Evolutionary conservation across 148 eudicot genomes (phyloP), one percentile per base, ranked within the genome.

Genomic region (Rhododendron vialii): DNA sequence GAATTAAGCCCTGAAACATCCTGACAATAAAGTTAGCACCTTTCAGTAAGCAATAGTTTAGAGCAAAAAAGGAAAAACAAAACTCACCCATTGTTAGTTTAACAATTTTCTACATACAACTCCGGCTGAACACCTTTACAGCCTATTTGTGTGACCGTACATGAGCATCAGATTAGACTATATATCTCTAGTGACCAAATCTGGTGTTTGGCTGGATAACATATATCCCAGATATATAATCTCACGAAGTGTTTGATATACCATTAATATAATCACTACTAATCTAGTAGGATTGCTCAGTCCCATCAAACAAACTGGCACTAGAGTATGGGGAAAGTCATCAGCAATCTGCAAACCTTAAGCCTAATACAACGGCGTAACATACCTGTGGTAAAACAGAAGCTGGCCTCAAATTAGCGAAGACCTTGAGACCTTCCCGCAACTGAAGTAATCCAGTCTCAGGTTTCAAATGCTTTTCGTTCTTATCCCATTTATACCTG

Each of bases 381-480:
- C 28, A 48, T 82, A 96, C 98, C 98, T 97, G 99, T 67, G 99
- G 96, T 82, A 97, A 86, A 84, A 97, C 96, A 84, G 95, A 89
- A 50, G 99, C 99, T 5, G 99, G 99, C 88, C 99, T 95, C 89
- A 97, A 91, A 89, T 97, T 97, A 33, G 99, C 99, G 88, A 97
- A 97, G 73, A 97, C 99, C 81, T 94, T 87, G 88, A 97, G 99
- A 87, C 98, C 99, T 85, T 90, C 92, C 53, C 99, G 93, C 77
- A 97, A 93, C 93, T 97, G 99, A 88, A 97, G 98, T 91, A 97
- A 91, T 57, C 98, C 99, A 1, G 98, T 96, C 92, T 97, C 99
- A 7, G 98, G 99, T 90, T 97, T 97, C 86, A 92, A 91, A 73
- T 95, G 98, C 86, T 93, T 92, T 86, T 95, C 98, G 76, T 87